Base-by-base conservation (phyloP, 148 eudicot genomes). In the Persicaria maculosa region DNA sequence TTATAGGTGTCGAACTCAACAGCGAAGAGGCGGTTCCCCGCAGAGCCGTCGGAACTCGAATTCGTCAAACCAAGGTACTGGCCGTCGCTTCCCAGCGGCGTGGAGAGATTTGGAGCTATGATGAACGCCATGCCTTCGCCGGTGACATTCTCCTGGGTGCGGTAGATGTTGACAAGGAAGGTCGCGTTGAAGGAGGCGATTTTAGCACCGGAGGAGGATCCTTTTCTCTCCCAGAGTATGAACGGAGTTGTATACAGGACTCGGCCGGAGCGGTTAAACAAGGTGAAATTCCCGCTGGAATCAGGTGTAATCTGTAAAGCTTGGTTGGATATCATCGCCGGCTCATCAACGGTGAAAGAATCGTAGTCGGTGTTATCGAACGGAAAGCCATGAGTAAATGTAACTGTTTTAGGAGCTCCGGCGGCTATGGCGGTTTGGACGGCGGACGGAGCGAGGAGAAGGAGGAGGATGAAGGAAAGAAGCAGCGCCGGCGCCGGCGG, bases 251-350 rank as follows among this genome's bases (percentile, higher is more conserved):
- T 69, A 64, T 45, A 79, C 1, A 87, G 50, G 48, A 88, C 50
- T 4, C 97, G 82, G 2, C 98, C 98, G 7, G 93, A 72, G 4
- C 68, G 79, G 72, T 83, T 72, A 4, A 9, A 0, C 2, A 81
- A 54, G 44, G 77, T 15, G 78, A 81, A 85, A 76, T 78, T 75
- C 5, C 69, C 74, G 12, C 71, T 80, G 1, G 96, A 81, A 55
- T 93, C 97, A 1, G 91, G 92, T 6, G 98, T 93, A 20, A 93
- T 44, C 77, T 93, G 98, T 11, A 93, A 80, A 6, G 98, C 98
- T 0, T 50, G 14, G 47, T 93, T 84, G 82, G 72, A 81, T 58
- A 91, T 91, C 10, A 72, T 85, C 1, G 98, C 88, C 5, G 83
- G 78, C 0, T 40, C 0, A 0, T 78, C 57, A 4, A 88, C 82